Base-by-base conservation (phyloP, 2,329 filamentous ascomycete genomes). In the Gyromitra esculenta region DNA sequence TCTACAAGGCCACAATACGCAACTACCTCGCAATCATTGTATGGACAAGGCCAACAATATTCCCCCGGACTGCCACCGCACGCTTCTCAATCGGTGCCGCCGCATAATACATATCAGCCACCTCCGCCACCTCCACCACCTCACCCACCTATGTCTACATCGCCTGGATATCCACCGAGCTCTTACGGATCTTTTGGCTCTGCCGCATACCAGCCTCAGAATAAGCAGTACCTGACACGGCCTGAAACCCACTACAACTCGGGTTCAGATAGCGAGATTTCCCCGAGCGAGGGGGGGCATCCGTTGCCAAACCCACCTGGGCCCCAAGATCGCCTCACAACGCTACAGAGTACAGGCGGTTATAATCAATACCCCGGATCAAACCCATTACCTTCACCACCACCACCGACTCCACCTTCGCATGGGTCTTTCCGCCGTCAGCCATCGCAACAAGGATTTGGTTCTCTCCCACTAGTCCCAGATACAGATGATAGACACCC, bases 381-480 rank as follows among this genome's bases (percentile, higher is more conserved):
- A 25, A 79, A 81, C 11, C 77, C 79, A 37, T 59, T 81, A 25
- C 80, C 80, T 54, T 81, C 80, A 54, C 79, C 79, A 8, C 80
- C 80, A 6, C 80, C 79, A 6, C 80, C 83, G 1, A 82, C 83
- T 45, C 82, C 82, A 2, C 81, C 82, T 56, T 79, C 82, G 1
- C 83, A 84, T 74, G 80, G 81, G 31, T 81, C 80, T 18, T 75
- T 82, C 54, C 81, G 48, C 78, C 57, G 37, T 7, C 72, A 71
- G 37, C 65, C 52, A 52, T 75, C 72, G 15, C 72, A 70, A 35
- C 80, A 63, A 59, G 67, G 76, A 9, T 75, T 78, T 43, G 48
- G 73, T 50, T 60, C 73, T 25, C 69, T 78, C 5, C 73, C 76
- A 18, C 63, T 25, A 15, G 56, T 77, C 15, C 73, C 76, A 5